Evolutionary conservation across 2,329 filamentous ascomycete species (phyloP).

Genomic region (Epichloe hybrida): DNA sequence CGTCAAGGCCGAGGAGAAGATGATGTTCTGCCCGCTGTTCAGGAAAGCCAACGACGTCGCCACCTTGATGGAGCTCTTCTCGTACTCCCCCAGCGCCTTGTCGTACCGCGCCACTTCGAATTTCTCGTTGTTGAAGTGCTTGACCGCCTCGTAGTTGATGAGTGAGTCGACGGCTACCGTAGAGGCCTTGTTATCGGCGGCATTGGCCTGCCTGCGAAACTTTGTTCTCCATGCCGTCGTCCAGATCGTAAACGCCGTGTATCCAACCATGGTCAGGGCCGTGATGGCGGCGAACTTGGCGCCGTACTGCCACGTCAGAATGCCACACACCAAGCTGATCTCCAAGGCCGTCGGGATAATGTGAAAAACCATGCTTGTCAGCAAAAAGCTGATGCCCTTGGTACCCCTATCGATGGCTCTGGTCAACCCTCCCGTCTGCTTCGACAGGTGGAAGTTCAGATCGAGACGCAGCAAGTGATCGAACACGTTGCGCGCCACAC

Average conservation of each 20-base stretch:
- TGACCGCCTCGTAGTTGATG: conserved; percentile 98
- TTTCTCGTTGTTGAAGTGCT: conserved; percentile 98
- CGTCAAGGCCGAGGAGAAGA: conserved; percentile 87
- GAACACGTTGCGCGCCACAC: conserved; percentile 85
- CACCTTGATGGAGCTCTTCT: conserved; percentile 92
- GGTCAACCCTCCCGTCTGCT: conserved; percentile 89
- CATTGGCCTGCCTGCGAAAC: conserved; percentile 88
- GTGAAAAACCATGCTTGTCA: conserved; percentile 98
- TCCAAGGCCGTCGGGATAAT: conserved; percentile 87
- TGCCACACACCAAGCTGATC: conserved; percentile 90
- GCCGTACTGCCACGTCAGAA: conserved; percentile 92
- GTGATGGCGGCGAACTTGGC: conserved; percentile 86
- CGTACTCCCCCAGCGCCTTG: conserved; percentile 67
- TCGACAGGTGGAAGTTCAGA: conserved; percentile 82
- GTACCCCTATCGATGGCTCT: conserved; percentile 92
- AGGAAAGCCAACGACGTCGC: conserved; percentile 85
- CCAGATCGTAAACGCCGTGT: conserved; percentile 91
- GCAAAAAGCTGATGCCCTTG: conserved; percentile 92
- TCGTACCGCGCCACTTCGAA: conserved; percentile 90
- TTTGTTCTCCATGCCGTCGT: conserved; percentile 97
- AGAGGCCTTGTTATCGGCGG: conserved; percentile 87
- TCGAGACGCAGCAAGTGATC: conserved; percentile 79
- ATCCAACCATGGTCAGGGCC: conserved; percentile 77
- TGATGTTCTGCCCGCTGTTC: conserved; percentile 92
- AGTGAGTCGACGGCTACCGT: conserved; percentile 92